Percentiles rank a stretch among this genome's conserved stretches.
phyloP scores from a whole-genome alignment of 768 basidiomycete species.

The Glaciozyma antarctica region DNA sequence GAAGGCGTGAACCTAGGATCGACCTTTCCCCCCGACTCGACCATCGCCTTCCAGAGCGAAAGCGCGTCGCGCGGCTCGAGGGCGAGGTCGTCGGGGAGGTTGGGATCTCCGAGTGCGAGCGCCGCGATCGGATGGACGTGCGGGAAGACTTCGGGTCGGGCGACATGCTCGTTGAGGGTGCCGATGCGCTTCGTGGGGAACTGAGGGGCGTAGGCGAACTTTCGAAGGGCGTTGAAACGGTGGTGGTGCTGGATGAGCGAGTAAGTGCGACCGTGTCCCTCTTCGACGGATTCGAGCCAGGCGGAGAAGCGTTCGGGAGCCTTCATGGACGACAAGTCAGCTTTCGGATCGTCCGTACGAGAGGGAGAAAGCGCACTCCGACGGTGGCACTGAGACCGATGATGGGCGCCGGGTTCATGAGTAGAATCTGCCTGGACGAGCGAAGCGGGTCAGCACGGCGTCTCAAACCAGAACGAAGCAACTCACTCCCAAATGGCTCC shows the following conservation, averaged over 20 bases:
- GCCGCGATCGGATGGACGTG: conserved; percentile 58
- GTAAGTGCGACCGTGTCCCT: conserved; percentile 52
- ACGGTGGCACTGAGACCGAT: conserved; percentile 67
- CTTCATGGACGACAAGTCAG: background rate
- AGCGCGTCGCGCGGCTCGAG: conserved; percentile 55
- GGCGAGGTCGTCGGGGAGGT: conserved; percentile 56
- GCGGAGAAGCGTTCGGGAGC: conserved; percentile 54
- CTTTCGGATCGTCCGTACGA: background rate
- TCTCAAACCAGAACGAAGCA: background rate
- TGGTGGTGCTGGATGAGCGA: conserved; percentile 54
- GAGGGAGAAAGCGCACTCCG: conserved; percentile 39
- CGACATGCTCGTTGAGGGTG: conserved; percentile 39
- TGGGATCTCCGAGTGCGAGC: conserved; percentile 46
- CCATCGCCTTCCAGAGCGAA: conserved; percentile 47
- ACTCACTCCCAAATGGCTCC: conserved; percentile 57
- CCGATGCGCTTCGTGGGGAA: conserved; percentile 24
- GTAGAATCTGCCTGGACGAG: conserved; percentile 51
- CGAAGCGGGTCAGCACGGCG: background rate
- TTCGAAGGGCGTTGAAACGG: conserved; percentile 64
- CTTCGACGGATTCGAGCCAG: conserved; percentile 58
- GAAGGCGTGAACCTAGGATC: conserved; percentile 43
- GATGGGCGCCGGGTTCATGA: conserved; percentile 57
- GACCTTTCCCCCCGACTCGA: conserved; percentile 14
- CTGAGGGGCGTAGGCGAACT: conserved; percentile 50
- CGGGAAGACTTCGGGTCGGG: conserved; percentile 40